Conservation (phyloP, 1,284 basidiomycete genomes). For the Sanghuangporus sanghuang region DNA sequence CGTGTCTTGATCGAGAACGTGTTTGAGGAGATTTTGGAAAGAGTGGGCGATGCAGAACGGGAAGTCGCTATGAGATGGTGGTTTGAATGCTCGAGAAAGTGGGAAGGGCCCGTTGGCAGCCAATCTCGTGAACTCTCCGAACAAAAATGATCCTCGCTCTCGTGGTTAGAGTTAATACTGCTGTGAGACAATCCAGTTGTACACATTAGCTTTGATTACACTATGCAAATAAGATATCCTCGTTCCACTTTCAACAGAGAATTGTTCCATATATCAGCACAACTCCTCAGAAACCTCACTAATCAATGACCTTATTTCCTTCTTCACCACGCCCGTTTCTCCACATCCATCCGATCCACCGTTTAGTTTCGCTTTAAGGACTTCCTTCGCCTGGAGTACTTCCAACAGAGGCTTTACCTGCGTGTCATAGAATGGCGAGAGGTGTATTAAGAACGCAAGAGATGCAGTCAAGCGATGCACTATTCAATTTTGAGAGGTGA, state of each 20-base stretch:
- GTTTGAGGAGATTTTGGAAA: slow-evolving; percentile 54
- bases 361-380: slow-evolving; percentile 47
- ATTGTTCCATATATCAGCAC: slow-evolving; percentile 23
- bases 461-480: slow-evolving; percentile 79
- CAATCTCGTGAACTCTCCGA: not conserved
- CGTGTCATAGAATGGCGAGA: slow-evolving; percentile 58
- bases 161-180: not conserved
- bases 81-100: slow-evolving; percentile 33
- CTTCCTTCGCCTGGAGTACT: slow-evolving; percentile 57
- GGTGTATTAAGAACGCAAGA: slow-evolving; percentile 65
- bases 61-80: slow-evolving; percentile 63
- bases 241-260: not conserved
- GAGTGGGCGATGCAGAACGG: slow-evolving; percentile 63
- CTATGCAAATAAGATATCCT: not conserved
- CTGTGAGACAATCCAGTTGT: not conserved
- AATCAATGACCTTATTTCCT: slow-evolving; percentile 55
- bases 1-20: slow-evolving; percentile 50
- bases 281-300: slow-evolving; percentile 57
- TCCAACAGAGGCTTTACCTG: slow-evolving; percentile 57
- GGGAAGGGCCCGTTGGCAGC: not conserved
- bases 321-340: slow-evolving; percentile 51
- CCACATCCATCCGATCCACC: slow-evolving; percentile 40
- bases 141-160: not conserved
- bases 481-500: slow-evolving; percentile 24
- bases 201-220: not conserved